Evolutionary conservation across 176 grass and related monocot genomes (phyloP).

Genomic region (Luzula sylvatica): DNA sequence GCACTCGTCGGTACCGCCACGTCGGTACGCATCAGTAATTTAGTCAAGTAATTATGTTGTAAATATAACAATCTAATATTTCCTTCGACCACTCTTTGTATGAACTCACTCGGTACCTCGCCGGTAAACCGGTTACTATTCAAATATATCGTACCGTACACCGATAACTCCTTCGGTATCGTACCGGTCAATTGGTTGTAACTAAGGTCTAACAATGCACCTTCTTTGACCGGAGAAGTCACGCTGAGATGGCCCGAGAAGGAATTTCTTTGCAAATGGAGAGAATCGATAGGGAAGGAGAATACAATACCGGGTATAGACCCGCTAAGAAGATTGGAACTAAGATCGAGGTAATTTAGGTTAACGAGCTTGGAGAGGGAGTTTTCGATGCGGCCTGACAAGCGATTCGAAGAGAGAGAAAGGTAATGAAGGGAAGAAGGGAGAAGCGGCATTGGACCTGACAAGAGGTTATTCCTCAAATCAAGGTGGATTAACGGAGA

Average conservation of each 20-base stretch:
- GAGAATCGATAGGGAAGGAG: slow-evolving; percentile 37
- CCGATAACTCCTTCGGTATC: slow-evolving; percentile 51
- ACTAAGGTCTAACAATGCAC: slow-evolving; percentile 65
- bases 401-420: slow-evolving; percentile 43
- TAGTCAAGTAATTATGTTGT: slow-evolving; percentile 73
- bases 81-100: slow-evolving; percentile 35
- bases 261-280: slow-evolving; percentile 56
- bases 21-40: slow-evolving; percentile 22
- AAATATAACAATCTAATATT: slow-evolving; percentile 63
- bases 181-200: slow-evolving; percentile 51
- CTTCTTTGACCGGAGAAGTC: slow-evolving; percentile 18
- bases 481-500: slow-evolving; percentile 61
- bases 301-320: slow-evolving; percentile 46
- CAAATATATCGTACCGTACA: slow-evolving; percentile 39
- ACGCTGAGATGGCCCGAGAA: slow-evolving; percentile 58
- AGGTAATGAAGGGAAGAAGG: slow-evolving; percentile 55
- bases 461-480: slow-evolving; percentile 37
- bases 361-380: slow-evolving; percentile 25
- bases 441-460: slow-evolving; percentile 29
- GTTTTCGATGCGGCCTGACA: slow-evolving; percentile 43
- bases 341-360: slow-evolving; percentile 61
- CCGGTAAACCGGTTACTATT: slow-evolving; percentile 57
- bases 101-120: slow-evolving; percentile 33
- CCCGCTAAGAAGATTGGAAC: slow-evolving; percentile 54
- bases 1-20: slow-evolving; percentile 29